These are phyloP conservation scores for Fraxinus nigra DNA, from an alignment of 305 asterid genomes.

Conservation along the genomic window DNA sequence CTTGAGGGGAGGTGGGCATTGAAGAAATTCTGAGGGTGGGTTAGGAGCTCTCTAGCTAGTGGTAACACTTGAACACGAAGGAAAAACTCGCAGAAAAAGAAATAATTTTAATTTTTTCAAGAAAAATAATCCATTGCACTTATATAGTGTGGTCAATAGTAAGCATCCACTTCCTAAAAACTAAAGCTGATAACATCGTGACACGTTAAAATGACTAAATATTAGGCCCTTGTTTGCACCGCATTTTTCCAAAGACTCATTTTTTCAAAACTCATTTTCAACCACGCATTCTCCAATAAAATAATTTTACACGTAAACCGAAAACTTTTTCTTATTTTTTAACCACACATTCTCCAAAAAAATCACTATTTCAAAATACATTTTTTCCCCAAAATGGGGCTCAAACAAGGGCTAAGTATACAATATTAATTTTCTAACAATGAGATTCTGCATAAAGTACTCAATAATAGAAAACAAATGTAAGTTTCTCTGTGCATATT, in stretches of 20 bases:
- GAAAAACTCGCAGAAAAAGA: not conserved
- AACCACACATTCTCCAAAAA: not conserved
- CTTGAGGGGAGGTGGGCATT: not conserved
- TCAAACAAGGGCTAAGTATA: not conserved
- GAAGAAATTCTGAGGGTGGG: not conserved
- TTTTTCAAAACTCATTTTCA: not conserved
- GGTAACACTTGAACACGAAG: not conserved
- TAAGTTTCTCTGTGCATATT: not conserved
- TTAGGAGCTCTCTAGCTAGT: not conserved
- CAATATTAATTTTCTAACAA: not conserved
- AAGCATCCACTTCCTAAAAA: not conserved
- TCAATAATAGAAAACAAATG: not conserved
- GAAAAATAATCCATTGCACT: not conserved
- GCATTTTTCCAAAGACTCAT: no score
- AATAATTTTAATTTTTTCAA: not conserved
- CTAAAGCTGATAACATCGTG: not conserved
- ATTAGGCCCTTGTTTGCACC: not conserved
- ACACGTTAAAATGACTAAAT: not conserved
- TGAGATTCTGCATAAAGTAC: not conserved
- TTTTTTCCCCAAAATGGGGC: no score
- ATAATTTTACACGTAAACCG: not conserved
- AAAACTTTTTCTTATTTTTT: not conserved
- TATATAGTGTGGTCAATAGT: not conserved
- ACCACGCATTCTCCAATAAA: not conserved
- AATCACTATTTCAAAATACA: not conserved